Conservation (phyloP, 257 asterid genomes). For the Cordia subcordata region DNA sequence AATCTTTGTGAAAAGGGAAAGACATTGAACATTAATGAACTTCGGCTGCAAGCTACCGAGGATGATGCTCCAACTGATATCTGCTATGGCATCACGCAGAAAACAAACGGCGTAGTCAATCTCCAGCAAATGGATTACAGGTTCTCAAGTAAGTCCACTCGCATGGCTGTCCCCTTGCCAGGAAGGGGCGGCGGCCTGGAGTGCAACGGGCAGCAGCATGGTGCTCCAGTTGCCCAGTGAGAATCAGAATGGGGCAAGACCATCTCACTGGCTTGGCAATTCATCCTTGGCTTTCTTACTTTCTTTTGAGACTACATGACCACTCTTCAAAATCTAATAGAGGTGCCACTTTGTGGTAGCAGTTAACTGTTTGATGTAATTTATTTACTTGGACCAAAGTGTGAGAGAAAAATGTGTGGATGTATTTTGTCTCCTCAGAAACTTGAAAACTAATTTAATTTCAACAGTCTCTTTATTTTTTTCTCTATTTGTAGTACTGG, state of each 20-base stretch:
- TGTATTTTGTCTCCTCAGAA: too few relatives aligned
- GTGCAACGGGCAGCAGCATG: conserved; percentile 40
- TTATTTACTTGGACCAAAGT: too few relatives aligned
- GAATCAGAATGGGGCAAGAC: conserved; percentile 8
- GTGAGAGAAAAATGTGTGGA: too few relatives aligned
- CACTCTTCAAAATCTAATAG: conserved; percentile 1
- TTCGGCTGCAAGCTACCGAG: conserved; percentile 14
- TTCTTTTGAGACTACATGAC: conserved; percentile 14
- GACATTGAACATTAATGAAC: conserved; percentile 10
- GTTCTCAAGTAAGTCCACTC: conserved; percentile 23
- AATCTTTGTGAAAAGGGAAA: conserved; percentile 18
- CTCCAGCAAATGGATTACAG: conserved; percentile 36
- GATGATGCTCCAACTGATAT: conserved; percentile 18
- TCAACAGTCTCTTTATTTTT: too few relatives aligned
- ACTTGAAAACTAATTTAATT: too few relatives aligned
- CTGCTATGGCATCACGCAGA: conserved; percentile 13
- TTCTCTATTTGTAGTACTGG: too few relatives aligned
- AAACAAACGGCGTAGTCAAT: conserved; percentile 15
- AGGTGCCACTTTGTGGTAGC: background rate
- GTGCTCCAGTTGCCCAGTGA: conserved; percentile 68
- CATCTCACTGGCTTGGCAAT: conserved; percentile 55
- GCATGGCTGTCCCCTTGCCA: conserved; percentile 33
- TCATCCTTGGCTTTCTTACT: conserved; percentile 96
- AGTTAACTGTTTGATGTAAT: too few relatives aligned
- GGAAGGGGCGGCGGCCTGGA: conserved; percentile 39